phyloP scores from a whole-genome alignment of 108 stramenopile species.

The Nannochloropsis salina region DNA sequence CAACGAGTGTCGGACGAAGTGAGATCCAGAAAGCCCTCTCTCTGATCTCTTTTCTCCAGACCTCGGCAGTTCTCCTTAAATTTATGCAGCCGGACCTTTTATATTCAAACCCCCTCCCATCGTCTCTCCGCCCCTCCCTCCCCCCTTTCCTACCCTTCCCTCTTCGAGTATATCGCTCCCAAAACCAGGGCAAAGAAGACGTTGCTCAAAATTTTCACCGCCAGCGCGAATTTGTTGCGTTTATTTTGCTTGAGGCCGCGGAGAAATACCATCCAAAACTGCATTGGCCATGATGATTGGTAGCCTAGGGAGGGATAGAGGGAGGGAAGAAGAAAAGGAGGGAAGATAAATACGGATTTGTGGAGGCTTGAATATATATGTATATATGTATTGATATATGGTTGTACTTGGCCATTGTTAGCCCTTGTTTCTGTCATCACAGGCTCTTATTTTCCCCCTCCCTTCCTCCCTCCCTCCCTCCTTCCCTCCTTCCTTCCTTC shows the following conservation, averaged over 20 bases:
- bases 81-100: too few species aligned
- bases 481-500: neutral
- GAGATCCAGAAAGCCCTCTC: too few species aligned
- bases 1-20: too few species aligned
- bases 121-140: neutral
- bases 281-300: neutral
- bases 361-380: neutral
- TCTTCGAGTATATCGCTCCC: constrained; percentile 6
- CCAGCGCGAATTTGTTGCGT: neutral
- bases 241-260: neutral
- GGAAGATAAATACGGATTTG: neutral
- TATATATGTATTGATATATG: too few species aligned
- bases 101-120: neutral
- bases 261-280: neutral
- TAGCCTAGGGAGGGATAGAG: neutral
- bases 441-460: neutral
- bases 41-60: neutral
- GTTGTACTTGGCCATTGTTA: too few species aligned
- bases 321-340: neutral
- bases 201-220: neutral
- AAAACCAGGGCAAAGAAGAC: neutral
- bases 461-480: neutral
- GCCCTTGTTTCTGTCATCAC: too few species aligned
- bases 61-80: neutral
- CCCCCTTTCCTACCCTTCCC: neutral